phyloP scores from a whole-genome alignment of 2,329 filamentous ascomycete species.

The Ophiobolus disseminans region DNA sequence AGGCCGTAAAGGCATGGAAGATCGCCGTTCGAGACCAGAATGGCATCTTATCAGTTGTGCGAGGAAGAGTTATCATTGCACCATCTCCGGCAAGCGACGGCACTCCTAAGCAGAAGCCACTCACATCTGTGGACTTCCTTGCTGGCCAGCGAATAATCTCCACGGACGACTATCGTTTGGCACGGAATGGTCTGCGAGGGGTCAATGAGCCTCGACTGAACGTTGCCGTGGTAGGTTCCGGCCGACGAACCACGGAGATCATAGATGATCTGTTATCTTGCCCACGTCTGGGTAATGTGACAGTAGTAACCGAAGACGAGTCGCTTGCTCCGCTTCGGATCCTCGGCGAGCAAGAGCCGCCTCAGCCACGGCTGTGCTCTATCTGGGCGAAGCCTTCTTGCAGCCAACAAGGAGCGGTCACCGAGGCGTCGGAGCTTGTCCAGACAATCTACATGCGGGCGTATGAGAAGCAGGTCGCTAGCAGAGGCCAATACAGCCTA shows the following conservation, averaged over 20 bases:
- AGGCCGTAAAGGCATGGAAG: conserved; percentile 35
- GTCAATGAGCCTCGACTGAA: conserved; percentile 38
- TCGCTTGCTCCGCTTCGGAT: conserved; percentile 37
- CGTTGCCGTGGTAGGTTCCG: conserved; percentile 41
- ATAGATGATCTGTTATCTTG: conserved; percentile 45
- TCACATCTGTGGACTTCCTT: conserved; percentile 38
- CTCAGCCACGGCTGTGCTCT: conserved; percentile 42
- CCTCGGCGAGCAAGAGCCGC: conserved; percentile 32
- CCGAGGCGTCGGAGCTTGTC: conserved; percentile 38
- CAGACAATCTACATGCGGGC: conserved; percentile 44
- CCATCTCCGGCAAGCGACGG: conserved; percentile 30
- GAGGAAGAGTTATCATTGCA: conserved; percentile 36
- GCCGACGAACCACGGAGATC: conserved; percentile 37
- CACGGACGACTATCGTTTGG: conserved; percentile 38
- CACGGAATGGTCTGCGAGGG: conserved; percentile 39
- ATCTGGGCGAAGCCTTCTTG: conserved; percentile 43
- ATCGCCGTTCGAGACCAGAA: conserved; percentile 33
- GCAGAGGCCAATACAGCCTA: conserved; percentile 39
- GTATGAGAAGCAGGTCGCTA: conserved; percentile 46
- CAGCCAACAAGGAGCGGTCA: conserved; percentile 24
- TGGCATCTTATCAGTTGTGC: conserved; percentile 33
- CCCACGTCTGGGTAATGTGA: conserved; percentile 44
- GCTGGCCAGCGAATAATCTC: conserved; percentile 45
- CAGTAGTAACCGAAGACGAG: conserved; percentile 43
- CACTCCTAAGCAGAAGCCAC: conserved; percentile 20